Base-by-base conservation (phyloP, 371 early-diverging fungal genomes). In the Mortierella sp. region DNA sequence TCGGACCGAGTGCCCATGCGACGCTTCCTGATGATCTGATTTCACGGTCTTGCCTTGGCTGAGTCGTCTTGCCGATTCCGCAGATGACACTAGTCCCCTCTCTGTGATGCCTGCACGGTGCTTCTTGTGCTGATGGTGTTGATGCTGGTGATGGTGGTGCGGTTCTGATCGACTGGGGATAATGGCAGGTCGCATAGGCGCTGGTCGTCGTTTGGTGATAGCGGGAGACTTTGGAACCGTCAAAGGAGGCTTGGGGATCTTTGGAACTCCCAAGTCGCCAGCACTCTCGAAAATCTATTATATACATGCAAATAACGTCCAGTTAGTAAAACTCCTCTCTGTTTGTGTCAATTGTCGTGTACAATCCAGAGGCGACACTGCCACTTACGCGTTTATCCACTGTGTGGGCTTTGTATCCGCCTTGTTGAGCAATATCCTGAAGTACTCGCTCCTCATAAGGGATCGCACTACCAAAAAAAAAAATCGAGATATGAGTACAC, bases 161-260 rank as follows among this genome's bases (percentile, higher is more conserved):
- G 41, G 37, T 37, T 29, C 47, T 14, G 68, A 47, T 14, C 29
- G 45, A 34, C 24, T 31, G 5, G 71, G 70, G 16, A 72, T 58
- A 26, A 72, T 47, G 0, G 78, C 68, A 3, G 75, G 55, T 8
- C 74, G 53, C 29, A 71, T 41, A 29, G 75, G 78, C 0, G 75
- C 66, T 4, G 63, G 78, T 10, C 43, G 66, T 7, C 78, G 74
- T 43, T 75, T 77, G 14, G 75, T 74, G 39, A 78, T 50, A 19
- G 52, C 50, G 5, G 83, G 83, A 0, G 83, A 82, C 52, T 74
- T 81, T 22, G 81, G 81, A 0, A 76, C 74, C 0, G 81, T 81
- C 16, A 81, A 19, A 2, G 70, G 53, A 16, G 50, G 70, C 45
- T 81, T 81, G 22, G 63, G 2, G 1, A 74, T 13, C 26, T 77